Percentiles rank a stretch among this genome's conserved stretches.
These are phyloP conservation scores for Eucalyptus brandiana DNA, from an alignment of 345 rosid species.

Conservation along the genomic window DNA sequence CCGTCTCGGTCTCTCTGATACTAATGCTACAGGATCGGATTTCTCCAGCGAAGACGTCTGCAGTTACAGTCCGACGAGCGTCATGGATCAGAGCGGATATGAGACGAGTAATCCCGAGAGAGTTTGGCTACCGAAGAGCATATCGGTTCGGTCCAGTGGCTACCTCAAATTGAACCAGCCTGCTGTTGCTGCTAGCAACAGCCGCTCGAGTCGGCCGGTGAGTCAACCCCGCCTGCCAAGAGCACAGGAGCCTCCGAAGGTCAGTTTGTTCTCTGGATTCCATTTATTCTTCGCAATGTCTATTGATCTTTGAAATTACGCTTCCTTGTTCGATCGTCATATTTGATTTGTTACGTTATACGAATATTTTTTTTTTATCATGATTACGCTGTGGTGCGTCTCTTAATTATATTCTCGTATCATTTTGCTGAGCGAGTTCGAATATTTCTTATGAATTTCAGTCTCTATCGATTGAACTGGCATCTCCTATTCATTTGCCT, in stretches of 20 bases:
- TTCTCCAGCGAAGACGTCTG: conserved; percentile 6
- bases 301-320: not conserved
- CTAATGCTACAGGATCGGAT: not conserved
- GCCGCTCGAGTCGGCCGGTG: conserved; percentile 6
- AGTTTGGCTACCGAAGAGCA: conserved; percentile 54
- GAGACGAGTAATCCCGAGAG: conserved; percentile 16
- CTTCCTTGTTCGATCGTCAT: not conserved
- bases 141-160: conserved; percentile 55
- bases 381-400: not conserved
- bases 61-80: conserved; percentile 23
- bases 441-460: not conserved
- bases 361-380: not conserved
- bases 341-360: not conserved
- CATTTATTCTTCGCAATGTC: not conserved
- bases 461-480: not conserved
- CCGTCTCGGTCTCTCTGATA: not conserved
- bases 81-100: conserved; percentile 15
- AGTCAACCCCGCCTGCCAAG: conserved; percentile 15
- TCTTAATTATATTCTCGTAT: not conserved
- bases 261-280: not conserved
- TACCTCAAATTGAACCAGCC: conserved; percentile 25
- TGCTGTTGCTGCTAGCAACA: conserved; percentile 6
- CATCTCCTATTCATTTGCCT: not conserved
- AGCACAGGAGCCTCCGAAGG: conserved; percentile 22
- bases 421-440: not conserved